Evolutionary conservation across 805 yeast genomes (phyloP).

Genomic region (Suhomyces tanzawaensis): DNA sequence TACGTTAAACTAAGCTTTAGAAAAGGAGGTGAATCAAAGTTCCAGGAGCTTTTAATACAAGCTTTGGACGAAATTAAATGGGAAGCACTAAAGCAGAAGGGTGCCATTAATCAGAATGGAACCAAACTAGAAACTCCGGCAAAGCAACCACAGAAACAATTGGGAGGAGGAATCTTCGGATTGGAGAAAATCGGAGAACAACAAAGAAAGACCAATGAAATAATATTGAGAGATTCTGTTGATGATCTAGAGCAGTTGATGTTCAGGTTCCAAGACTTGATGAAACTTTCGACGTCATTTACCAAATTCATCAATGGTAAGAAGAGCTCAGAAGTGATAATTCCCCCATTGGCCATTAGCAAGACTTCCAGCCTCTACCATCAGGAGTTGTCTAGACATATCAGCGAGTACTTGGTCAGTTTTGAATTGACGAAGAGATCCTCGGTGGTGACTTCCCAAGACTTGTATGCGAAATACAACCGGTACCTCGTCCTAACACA

Average conservation of each 20-base stretch:
- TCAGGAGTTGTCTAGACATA: constrained; percentile 73
- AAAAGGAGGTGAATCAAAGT: constrained; percentile 61
- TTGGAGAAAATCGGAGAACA: constrained; percentile 57
- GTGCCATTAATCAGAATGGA: constrained; percentile 37
- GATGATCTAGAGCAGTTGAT: constrained; percentile 75
- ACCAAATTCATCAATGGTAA: constrained; percentile 11
- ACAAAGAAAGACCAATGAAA: constrained; percentile 55
- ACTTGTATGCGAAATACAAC: constrained; percentile 42
- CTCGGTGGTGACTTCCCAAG: constrained; percentile 41
- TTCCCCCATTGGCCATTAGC: constrained; percentile 37
- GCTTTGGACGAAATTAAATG: constrained; percentile 50
- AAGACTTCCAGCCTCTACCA: constrained; percentile 40
- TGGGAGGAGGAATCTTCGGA: constrained; percentile 63
- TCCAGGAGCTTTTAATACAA: constrained; percentile 41
- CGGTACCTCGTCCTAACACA: constrained; percentile 33
- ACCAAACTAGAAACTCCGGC: constrained; percentile 18
- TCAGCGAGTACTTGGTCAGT: constrained; percentile 63
- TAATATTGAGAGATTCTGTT: constrained; percentile 63
- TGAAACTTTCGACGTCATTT: constrained; percentile 51
- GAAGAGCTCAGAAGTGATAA: constrained; percentile 1
- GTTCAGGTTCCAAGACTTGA: constrained; percentile 74
- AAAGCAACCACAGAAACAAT: constrained; percentile 1
- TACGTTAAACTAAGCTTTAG: constrained; percentile 74
- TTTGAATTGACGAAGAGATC: constrained; percentile 28
- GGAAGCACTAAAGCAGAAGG: constrained; percentile 37